Conservation (phyloP, 2,329 filamentous ascomycete genomes). For the Dothideomycetes sp. region DNA sequence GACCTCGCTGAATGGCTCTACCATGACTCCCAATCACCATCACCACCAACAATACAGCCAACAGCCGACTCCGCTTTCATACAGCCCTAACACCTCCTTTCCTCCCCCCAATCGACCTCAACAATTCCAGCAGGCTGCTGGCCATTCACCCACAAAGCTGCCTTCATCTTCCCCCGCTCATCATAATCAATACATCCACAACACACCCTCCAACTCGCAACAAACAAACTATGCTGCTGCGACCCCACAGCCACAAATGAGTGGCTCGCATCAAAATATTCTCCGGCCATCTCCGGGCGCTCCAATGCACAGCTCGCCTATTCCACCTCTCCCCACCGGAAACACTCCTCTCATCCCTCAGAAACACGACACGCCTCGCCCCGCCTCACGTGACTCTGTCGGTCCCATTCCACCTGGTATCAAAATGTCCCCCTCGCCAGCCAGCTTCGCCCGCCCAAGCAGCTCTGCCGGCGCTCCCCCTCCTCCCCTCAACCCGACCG, state of each 20-base stretch:
- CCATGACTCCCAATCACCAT: slow-evolving; percentile 10
- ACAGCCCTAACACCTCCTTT: slow-evolving; percentile 17
- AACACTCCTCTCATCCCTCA: slow-evolving; percentile 6
- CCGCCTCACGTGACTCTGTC: slow-evolving; percentile 8
- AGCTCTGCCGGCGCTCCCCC: neutral
- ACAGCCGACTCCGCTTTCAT: slow-evolving; percentile 12
- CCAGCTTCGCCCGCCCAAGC: slow-evolving; percentile 2
- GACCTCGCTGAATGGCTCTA: slow-evolving; percentile 18
- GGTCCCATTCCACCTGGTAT: slow-evolving; percentile 14
- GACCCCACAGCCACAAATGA: slow-evolving; percentile 10
- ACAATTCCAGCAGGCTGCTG: slow-evolving; percentile 9
- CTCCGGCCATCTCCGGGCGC: slow-evolving; percentile 1
- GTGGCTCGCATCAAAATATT: slow-evolving; percentile 3
- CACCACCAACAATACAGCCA: slow-evolving; percentile 9
- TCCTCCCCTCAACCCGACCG: neutral
- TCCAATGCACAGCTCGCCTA: slow-evolving; percentile 5
- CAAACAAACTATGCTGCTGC: neutral
- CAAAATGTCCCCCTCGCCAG: slow-evolving; percentile 15
- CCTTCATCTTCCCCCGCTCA: slow-evolving; percentile 16
- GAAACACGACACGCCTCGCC: slow-evolving; percentile 10
- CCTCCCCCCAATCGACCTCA: slow-evolving; percentile 15
- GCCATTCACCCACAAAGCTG: slow-evolving; percentile 19
- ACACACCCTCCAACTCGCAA: slow-evolving; percentile 5
- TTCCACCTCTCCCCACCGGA: slow-evolving; percentile 4
- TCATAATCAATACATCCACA: neutral